Conservation (phyloP, 805 yeast species). For the Limtongia smithiae region DNA sequence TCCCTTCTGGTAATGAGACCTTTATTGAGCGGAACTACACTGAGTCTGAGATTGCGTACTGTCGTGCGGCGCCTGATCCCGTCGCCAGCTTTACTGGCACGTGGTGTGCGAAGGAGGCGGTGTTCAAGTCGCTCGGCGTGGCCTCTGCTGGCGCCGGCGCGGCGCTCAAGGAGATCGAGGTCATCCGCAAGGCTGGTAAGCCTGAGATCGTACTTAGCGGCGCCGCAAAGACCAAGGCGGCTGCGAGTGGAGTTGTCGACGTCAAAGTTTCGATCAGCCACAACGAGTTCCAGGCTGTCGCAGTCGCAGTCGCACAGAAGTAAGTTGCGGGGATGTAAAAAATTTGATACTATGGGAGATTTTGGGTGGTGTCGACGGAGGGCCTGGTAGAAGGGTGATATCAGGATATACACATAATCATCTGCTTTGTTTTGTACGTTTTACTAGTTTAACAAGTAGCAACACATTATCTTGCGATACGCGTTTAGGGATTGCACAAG, state of each 20-base stretch:
- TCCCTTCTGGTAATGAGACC: slow-evolving; percentile 84
- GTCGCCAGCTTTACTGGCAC: slow-evolving; percentile 94
- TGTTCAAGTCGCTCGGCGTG: slow-evolving; percentile 90
- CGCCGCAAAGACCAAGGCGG: slow-evolving; percentile 70
- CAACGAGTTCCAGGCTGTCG: slow-evolving; percentile 95
- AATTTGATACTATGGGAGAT: too few species aligned
- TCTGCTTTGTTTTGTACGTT: background rate
- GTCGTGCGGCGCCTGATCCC: slow-evolving; percentile 67
- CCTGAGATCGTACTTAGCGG: slow-evolving; percentile 80
- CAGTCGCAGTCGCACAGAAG: slow-evolving; percentile 73
- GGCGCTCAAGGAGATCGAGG: slow-evolving; percentile 84
- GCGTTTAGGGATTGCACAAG: too few species aligned
- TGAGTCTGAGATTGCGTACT: slow-evolving; percentile 70
- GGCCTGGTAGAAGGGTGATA: background rate
- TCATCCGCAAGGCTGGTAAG: slow-evolving; percentile 68
- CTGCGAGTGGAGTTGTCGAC: slow-evolving; percentile 58
- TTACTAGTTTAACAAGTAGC: too few species aligned
- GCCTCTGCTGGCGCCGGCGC: slow-evolving; percentile 94
- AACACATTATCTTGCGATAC: too few species aligned
- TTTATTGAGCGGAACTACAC: slow-evolving; percentile 93
- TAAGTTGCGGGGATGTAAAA: too few species aligned
- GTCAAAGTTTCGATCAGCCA: slow-evolving; percentile 92
- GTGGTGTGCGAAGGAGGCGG: slow-evolving; percentile 99
- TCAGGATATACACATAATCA: background rate
- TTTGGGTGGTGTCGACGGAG: too few species aligned